phyloP scores from a whole-genome alignment of 345 rosid genomes.

The Pugionium cornutum region DNA sequence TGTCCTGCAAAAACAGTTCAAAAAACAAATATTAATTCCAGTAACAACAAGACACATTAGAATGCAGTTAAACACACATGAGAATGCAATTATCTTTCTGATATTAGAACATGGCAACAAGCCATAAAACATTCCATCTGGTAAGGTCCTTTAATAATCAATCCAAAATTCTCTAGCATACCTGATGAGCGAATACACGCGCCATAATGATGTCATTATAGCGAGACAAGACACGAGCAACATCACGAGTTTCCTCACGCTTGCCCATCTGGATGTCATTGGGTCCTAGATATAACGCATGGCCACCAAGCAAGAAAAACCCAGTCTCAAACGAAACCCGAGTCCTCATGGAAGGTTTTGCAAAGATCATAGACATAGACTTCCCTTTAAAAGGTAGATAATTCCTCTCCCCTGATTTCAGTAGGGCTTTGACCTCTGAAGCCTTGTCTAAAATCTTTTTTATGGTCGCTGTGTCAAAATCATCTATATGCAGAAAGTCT shows the following conservation, averaged over 20 bases:
- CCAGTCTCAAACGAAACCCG: slow-evolving; percentile 97
- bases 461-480: slow-evolving; percentile 81
- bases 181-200: slow-evolving; percentile 97
- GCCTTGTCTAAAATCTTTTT: slow-evolving; percentile 71
- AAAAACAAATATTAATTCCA: not conserved
- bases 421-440: slow-evolving; percentile 72
- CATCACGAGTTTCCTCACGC: slow-evolving; percentile 92
- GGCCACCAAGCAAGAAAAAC: slow-evolving; percentile 92
- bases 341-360: slow-evolving; percentile 97
- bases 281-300: slow-evolving; percentile 88
- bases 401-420: slow-evolving; percentile 84
- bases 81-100: not conserved
- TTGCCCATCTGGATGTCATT: slow-evolving; percentile 96
- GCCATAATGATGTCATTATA: slow-evolving; percentile 97
- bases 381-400: slow-evolving; percentile 85
- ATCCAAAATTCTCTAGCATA: slow-evolving; percentile 71
- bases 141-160: not conserved
- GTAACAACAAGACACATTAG: not conserved
- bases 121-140: not conserved
- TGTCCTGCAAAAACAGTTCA: slow-evolving; percentile 52
- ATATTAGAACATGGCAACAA: not conserved
- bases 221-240: slow-evolving; percentile 85
- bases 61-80: not conserved
- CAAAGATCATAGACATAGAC: slow-evolving; percentile 94
- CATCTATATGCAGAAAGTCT: slow-evolving; percentile 78